These are phyloP conservation scores for Boletus insuetus DNA, from an alignment of 768 basidiomycete genomes.

Conservation along the genomic window DNA sequence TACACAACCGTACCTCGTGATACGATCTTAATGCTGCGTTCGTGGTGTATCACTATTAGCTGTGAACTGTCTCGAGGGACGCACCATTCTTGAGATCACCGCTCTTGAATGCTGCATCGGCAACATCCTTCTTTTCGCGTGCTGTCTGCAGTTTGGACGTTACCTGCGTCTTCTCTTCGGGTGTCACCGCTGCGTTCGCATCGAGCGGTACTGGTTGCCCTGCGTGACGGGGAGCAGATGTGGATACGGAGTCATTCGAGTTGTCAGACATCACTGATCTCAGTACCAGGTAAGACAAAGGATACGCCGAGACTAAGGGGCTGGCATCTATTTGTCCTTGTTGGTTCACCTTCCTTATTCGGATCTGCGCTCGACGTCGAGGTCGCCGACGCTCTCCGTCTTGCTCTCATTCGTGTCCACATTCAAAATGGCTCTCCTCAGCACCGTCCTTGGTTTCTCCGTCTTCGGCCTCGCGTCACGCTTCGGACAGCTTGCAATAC, in stretches of 20 bases:
- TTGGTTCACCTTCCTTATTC: conserved; percentile 18
- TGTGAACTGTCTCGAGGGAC: conserved; percentile 14
- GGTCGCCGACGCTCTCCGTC: conserved; percentile 9
- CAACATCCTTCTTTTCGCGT: conserved; percentile 63
- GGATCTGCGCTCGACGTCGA: neutral
- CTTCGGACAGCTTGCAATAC: conserved; percentile 84
- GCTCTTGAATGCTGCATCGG: conserved; percentile 65
- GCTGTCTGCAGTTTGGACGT: conserved; percentile 56
- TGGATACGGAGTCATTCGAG: neutral
- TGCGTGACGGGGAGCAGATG: neutral
- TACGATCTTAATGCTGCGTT: conserved; percentile 63
- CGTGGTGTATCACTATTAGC: neutral
- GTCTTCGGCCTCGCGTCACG: conserved; percentile 80
- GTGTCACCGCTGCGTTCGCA: conserved; percentile 16
- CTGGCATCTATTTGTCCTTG: conserved; percentile 26
- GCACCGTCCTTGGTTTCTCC: conserved; percentile 75
- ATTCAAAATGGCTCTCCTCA: conserved; percentile 56
- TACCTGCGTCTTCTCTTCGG: conserved; percentile 29
- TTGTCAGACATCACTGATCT: conserved; percentile 17
- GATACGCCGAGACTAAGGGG: neutral
- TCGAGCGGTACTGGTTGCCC: conserved; percentile 14
- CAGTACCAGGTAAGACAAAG: neutral
- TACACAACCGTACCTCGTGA: conserved; percentile 54
- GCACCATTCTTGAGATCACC: conserved; percentile 61
- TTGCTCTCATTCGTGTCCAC: neutral